phyloP scores from a whole-genome alignment of 192 early-diverging fungal genomes.

The Coemansia sp. region DNA sequence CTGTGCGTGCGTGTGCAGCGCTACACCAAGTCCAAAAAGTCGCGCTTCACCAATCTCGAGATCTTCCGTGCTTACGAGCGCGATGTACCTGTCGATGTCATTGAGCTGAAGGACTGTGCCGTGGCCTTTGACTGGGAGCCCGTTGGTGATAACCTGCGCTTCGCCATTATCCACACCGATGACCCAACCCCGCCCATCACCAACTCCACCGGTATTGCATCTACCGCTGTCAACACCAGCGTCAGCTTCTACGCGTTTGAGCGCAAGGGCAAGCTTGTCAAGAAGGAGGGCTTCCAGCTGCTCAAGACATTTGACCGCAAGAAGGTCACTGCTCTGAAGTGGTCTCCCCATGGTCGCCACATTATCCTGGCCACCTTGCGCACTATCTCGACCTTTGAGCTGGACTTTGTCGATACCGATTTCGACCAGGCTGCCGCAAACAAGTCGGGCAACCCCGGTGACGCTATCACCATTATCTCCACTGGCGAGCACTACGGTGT shows the following conservation, averaged over 20 bases:
- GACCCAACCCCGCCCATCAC: conserved; percentile 63
- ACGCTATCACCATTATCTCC: conserved; percentile 65
- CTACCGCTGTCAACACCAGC: conserved; percentile 60
- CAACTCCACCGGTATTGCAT: conserved; percentile 55
- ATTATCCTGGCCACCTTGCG: conserved; percentile 84
- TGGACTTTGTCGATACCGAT: conserved; percentile 94
- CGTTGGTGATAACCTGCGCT: conserved; percentile 69
- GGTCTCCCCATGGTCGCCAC: conserved; percentile 97
- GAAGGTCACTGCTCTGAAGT: conserved; percentile 78
- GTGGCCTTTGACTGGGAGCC: conserved; percentile 97
- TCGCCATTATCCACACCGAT: conserved; percentile 81
- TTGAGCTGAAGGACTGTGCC: conserved; percentile 86
- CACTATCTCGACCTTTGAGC: conserved; percentile 67
- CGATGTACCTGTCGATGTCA: conserved; percentile 94
- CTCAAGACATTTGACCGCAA: conserved; percentile 83
- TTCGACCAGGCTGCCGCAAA: conserved; percentile 61
- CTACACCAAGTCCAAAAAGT: conserved; percentile 88
- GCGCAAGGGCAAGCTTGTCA: conserved; percentile 65
- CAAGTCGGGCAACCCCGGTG: conserved; percentile 59
- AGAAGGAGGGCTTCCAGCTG: conserved; percentile 71
- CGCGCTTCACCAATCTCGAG: conserved; percentile 86
- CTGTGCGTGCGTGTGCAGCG: conserved; percentile 92
- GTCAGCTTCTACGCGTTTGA: conserved; percentile 87
- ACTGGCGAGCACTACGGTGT: conserved; percentile 91
- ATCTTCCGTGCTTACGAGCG: conserved; percentile 90